Evolutionary conservation across 2,329 filamentous ascomycete species (phyloP), one percentile per base, ranked within the genome.

Genomic region (Alternaria arborescens): DNA sequence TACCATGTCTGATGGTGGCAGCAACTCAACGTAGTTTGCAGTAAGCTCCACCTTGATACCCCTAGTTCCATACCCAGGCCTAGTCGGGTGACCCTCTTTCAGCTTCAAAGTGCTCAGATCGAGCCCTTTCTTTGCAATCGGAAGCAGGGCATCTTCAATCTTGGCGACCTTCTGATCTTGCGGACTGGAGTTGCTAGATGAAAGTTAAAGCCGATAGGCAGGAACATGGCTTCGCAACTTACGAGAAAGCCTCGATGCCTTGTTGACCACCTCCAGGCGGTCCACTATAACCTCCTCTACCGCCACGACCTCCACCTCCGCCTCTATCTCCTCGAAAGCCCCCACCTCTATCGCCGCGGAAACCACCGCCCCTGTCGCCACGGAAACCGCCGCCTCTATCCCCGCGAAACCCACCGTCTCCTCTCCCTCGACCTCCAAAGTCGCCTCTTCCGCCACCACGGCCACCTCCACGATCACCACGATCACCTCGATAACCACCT

Each of bases 1-100:
- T 1, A 66, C 46, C 48, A 69, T 54, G 6, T 61, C 53, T 2
- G 62, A 60, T 16, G 50, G 46, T 10, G 67, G 60, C 8, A 66
- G 30, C n/a, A 71, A 20, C 51, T 71, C 63, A 18, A 71, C 59
- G 38, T 69, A 71, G 47, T 71, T 71, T 3, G 67, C 63, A 2
- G 57, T 64, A 4, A 71, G 67, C 26, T 60, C 53, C 2, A 71
- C 63, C 22, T 64, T 60, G 22, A 38, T 34, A 14, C 66, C 66
- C 18, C 12, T 42, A 8, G 66, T 68, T 26, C 68, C 66, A 58
- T 65, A 70, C 16, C 62, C 66, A 8, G 66, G 66, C 12, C 68
- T 61, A 7, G 14, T 52, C 4, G 68, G 65, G 11, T 58, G 47
- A 8, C 51, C 56, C 20, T 67, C 58, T 8, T 54, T 53, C 1